Evolutionary conservation across 257 asterid species (phyloP).

Genomic region (Cruciata laevipes): DNA sequence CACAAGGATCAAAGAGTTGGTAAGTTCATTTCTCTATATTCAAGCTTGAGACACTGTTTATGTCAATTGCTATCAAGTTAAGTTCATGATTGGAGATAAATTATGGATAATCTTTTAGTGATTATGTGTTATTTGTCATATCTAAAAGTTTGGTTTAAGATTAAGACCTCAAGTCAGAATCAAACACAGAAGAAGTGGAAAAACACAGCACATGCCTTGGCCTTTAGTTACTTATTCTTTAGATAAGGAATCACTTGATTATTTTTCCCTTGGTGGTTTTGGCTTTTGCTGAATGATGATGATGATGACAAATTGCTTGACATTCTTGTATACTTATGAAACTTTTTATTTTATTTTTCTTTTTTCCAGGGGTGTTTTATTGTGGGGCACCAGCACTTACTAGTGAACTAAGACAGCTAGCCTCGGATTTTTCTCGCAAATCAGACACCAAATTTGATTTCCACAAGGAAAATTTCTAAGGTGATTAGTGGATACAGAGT

Average conservation of each 20-base stretch:
- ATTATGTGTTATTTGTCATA: too few relatives aligned
- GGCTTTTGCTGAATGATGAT: slow-evolving; percentile 8
- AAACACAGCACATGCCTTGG: neutral
- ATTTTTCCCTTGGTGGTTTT: neutral
- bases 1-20: slow-evolving; percentile 62
- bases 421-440: slow-evolving; percentile 63
- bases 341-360: neutral
- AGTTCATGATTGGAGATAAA: too few relatives aligned
- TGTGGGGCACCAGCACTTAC: slow-evolving; percentile 90
- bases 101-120: neutral
- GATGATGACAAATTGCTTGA: neutral
- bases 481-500: neutral
- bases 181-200: neutral
- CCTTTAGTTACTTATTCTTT: neutral
- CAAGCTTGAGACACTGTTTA: too few relatives aligned
- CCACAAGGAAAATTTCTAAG: slow-evolving; percentile 83
- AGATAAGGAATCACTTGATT: neutral
- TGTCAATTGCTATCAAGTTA: too few relatives aligned
- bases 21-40: slow-evolving; percentile 20
- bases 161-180: neutral
- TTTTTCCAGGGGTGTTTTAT: slow-evolving; percentile 84
- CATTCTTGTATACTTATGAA: neutral
- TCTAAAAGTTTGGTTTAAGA: neutral
- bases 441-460: slow-evolving; percentile 78
- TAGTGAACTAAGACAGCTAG: slow-evolving; percentile 51